Base-by-base conservation (phyloP, 768 basidiomycete species). In the Xerocomus potaroensis region DNA sequence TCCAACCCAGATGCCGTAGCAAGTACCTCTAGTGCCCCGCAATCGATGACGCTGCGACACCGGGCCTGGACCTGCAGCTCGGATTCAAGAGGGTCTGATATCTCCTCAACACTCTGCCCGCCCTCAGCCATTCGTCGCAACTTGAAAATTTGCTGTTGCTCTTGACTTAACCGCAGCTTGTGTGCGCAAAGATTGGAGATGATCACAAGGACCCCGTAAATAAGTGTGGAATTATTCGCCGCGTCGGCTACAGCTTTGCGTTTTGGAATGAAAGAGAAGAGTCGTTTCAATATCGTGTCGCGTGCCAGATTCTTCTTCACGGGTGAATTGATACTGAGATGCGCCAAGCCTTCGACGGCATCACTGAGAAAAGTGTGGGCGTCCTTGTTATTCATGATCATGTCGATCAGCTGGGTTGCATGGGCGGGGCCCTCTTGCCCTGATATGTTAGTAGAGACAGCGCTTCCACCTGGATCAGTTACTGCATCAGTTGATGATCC, bases 331-430 rank as follows among this genome's bases (percentile, higher is more conserved):
- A 76, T 69, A 48, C 81, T 88, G 47, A 91, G 77, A 65, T 93
- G 87, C n/a, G 87, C 88, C 41, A 96, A 69, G 0, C 85, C 91
- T 68, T 96, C 93, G 12, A 93, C 72, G 4, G 82, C 83, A 50
- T 91, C 84, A 8, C 72, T 67, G 14, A 79, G 55, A 11, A 78
- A 74, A 18, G 73, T 56, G 6, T 63, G 54, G 26, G 76, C 68
- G 8, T 62, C 65, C 31, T 60, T 63, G 50, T 47, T 51, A 27
- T 69, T 65, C 40, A 76, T 54, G 23, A 84, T 69, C 42, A 87
- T 67, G 11, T 71, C 70, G 53, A 79, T 81, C 74, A 92, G 75
- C 45, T 75, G 67, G 43, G 66, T 56, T 23, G 77, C 76, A 29
- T 84, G 69, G 12, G 74, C 69, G 23, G 71, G 62, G 45, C 81